Evolutionary conservation across 2,329 filamentous ascomycete genomes (phyloP), one percentile per base, ranked within the genome.

Genomic region (Neonectria ditissima): DNA sequence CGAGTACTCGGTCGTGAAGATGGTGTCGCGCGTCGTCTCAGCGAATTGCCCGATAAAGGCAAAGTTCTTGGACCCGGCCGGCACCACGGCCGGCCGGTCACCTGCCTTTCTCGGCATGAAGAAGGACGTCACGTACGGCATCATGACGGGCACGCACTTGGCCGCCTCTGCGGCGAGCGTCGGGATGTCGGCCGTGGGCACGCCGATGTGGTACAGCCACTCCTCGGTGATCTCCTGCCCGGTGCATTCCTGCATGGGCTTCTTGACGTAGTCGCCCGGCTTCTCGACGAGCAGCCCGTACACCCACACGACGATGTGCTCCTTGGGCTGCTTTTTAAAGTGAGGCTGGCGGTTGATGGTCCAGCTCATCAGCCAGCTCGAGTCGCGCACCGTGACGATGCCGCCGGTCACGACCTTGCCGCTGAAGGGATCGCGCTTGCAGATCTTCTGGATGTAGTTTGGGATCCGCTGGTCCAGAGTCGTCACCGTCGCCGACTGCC

Each of bases 401-500:
- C 76, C 76, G 5, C 76, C 77, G 0, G 76, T 77, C 1, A 77
- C 78, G 0, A 79, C 75, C 18, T 71, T 67, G 41, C 78, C 75
- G 45, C 74, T 76, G 32, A 78, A 65, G 1, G 67, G 65, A 43
- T 69, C 65, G 7, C 67, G 67, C 54, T 69, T 68, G 63, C 65
- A 68, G 26, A 69, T 57, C 41, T 67, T 67, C 39, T 65, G 53
- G 45, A 67, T 65, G 43, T 69, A 68, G 24, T 43, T 44, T 0
- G 63, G 65, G 28, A 69, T 69, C 14, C 65, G 65, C 34, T 71
- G 70, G 41, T 76, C 74, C 5, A 80, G 69, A 0, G 80, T 83
- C 11, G 71, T 75, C 26, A 81, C 73, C 5, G 81, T 81, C 30
- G 82, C 81, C 0, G 77, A 79, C 59, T 78, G 77, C 72, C 80